Evolutionary conservation across 2,329 filamentous ascomycete species (phyloP).

Genomic region (Xylaria sp.): DNA sequence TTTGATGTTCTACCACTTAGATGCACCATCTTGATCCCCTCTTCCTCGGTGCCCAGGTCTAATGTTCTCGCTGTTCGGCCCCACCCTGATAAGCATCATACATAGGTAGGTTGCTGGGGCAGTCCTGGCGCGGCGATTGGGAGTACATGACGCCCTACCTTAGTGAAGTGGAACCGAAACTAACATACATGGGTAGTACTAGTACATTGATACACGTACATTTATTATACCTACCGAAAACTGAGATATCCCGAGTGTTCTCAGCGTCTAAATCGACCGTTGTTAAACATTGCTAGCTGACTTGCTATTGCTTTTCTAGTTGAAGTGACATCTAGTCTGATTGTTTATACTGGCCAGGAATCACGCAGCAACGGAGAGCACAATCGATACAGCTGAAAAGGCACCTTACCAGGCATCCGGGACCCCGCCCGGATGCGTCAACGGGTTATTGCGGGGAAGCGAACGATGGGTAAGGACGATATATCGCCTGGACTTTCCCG

Average conservation of each 20-base stretch:
- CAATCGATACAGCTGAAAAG: too few species aligned
- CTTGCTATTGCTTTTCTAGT: too few species aligned
- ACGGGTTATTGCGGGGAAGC: slow-evolving; percentile 44
- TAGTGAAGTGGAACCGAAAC: background rate
- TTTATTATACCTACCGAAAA: too few species aligned
- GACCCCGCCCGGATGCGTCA: slow-evolving; percentile 38
- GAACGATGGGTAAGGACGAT: background rate
- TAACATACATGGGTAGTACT: too few species aligned
- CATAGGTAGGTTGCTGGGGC: background rate
- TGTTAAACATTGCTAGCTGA: too few species aligned
- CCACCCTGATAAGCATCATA: slow-evolving; percentile 39
- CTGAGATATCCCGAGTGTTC: too few species aligned
- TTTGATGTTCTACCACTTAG: background rate
- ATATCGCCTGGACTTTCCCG: slow-evolving; percentile 37
- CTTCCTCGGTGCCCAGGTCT: slow-evolving; percentile 28
- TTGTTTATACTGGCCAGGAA: too few species aligned
- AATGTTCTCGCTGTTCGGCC: slow-evolving; percentile 24
- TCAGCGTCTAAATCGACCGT: too few species aligned
- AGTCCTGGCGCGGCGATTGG: background rate
- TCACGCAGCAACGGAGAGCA: too few species aligned
- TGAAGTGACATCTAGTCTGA: too few species aligned
- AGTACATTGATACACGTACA: too few species aligned
- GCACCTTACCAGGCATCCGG: too few species aligned
- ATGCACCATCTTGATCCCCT: slow-evolving; percentile 1
- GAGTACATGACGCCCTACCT: background rate